Conservation (phyloP, 2,329 filamentous ascomycete species). For the Aspergillus quadricinctus region DNA sequence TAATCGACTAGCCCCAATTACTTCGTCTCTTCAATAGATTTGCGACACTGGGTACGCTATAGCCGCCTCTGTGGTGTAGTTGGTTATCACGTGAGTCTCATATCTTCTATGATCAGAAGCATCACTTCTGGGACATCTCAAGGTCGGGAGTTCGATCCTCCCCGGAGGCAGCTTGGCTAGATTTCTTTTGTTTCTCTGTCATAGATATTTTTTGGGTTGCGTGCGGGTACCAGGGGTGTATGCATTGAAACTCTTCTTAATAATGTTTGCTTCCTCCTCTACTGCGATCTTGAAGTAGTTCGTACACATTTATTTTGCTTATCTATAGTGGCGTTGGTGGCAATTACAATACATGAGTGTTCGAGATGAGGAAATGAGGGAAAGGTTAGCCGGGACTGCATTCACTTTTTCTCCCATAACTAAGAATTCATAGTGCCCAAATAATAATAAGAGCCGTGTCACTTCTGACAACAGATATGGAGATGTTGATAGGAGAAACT, state of each 20-base stretch:
- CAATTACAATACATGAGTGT: not conserved
- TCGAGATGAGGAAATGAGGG: not conserved
- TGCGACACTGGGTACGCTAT: not conserved
- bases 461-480: constrained; percentile 5
- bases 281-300: not conserved
- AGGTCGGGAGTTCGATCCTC: not conserved
- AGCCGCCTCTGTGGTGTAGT: not conserved
- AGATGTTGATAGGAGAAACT: not conserved
- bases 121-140: not conserved
- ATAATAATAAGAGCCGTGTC: not conserved
- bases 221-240: too few relatives aligned
- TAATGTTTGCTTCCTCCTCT: not conserved
- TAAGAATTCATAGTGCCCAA: not conserved
- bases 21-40: not conserved
- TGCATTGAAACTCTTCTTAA: too few relatives aligned
- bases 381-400: not conserved
- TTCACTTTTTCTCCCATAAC: not conserved
- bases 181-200: not conserved
- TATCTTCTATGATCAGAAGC: not conserved
- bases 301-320: not conserved
- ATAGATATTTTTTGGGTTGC: not conserved
- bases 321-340: not conserved
- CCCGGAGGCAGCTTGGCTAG: not conserved
- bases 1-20: not conserved
- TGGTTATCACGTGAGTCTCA: not conserved